Evolutionary conservation across 2,329 filamentous ascomycete genomes (phyloP).

Genomic region (Sclerotinia spermophila): DNA sequence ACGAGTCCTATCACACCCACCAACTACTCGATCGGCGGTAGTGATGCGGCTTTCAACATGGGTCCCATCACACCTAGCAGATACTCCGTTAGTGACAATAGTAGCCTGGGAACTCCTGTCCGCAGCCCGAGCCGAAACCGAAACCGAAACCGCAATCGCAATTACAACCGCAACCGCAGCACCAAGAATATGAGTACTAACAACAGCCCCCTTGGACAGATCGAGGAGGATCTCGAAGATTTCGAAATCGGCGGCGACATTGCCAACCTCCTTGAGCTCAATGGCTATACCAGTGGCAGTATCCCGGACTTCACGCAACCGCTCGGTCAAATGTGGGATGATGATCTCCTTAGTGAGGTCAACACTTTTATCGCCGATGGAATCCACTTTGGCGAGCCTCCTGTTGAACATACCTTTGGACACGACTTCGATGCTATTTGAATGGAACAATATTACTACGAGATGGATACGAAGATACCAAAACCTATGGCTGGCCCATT

Average conservation of each 20-base stretch:
- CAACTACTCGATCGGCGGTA: background rate
- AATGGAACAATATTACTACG: background rate
- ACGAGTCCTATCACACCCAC: background rate
- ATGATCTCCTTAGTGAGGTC: background rate
- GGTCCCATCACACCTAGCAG: background rate
- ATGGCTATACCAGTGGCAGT: background rate
- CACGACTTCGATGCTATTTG: background rate
- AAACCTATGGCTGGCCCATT: conserved; percentile 5
- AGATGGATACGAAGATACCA: background rate
- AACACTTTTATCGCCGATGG: background rate
- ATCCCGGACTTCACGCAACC: background rate
- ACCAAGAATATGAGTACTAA: background rate
- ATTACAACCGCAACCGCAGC: too few relatives aligned
- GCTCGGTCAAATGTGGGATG: background rate
- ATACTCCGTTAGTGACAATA: too few relatives aligned
- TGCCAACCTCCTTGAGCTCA: background rate
- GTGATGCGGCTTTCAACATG: background rate
- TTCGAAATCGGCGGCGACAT: background rate
- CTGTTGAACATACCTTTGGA: background rate
- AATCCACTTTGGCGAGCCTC: background rate
- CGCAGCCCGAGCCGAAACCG: background rate
- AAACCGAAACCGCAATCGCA: background rate
- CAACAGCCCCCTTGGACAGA: background rate
- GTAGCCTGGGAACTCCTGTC: background rate
- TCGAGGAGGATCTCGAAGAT: background rate